phyloP scores from a whole-genome alignment of 1,139 yeast species.

The Nadsonia starkeyi-henricii region DNA sequence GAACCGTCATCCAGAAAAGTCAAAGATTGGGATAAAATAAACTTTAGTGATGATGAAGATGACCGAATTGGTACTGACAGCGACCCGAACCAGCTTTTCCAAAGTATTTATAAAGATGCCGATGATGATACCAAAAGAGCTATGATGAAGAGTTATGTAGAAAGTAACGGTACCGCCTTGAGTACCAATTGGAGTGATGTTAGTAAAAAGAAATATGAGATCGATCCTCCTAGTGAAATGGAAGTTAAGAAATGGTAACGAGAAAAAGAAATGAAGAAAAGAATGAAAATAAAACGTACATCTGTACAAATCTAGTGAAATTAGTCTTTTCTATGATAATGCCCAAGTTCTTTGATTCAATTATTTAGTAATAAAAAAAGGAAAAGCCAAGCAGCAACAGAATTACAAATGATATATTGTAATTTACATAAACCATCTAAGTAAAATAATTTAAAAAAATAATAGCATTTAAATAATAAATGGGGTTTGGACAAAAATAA shows the following conservation, averaged over 20 bases:
- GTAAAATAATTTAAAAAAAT: no score
- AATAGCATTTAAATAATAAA: no score
- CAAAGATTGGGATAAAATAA: conserved; percentile 63
- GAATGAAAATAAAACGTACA: no score
- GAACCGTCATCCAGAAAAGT: conserved; percentile 50
- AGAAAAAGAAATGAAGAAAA: not conserved
- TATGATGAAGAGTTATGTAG: conserved; percentile 93
- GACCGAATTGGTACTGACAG: conserved; percentile 24
- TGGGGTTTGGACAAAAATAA: no score
- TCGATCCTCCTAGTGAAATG: conserved; percentile 55
- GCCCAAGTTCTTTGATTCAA: no score
- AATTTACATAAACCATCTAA: no score
- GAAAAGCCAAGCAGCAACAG: no score
- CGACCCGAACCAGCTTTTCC: conserved; percentile 60
- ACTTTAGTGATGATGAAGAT: conserved; percentile 34
- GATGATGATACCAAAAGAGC: conserved; percentile 86
- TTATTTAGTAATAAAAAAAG: no score
- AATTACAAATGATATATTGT: no score
- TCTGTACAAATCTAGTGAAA: no score
- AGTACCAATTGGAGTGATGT: conserved; percentile 97
- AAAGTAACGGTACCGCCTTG: conserved; percentile 85
- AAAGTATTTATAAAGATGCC: conserved; percentile 58
- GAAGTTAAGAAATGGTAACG: conserved; percentile 28
- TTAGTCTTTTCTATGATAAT: no score
- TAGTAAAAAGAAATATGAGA: conserved; percentile 46